Conservation (phyloP, 352 stramenopile species). For the Blastocystis sp. region DNA sequence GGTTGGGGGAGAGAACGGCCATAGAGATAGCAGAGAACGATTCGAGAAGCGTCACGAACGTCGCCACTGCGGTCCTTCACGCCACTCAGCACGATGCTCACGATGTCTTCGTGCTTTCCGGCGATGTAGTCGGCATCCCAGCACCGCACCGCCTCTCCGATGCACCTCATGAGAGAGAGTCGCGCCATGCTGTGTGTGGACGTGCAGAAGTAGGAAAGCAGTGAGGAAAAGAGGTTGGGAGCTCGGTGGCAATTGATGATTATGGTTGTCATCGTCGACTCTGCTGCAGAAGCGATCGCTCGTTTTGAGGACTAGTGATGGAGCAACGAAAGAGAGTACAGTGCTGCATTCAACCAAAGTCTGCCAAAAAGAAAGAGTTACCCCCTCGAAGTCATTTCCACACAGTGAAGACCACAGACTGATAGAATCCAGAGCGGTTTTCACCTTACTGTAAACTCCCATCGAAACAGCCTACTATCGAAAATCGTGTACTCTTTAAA, state of each 20-base stretch:
- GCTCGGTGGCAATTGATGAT: background rate
- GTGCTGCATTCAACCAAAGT: conserved; percentile 24
- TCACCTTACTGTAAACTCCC: background rate
- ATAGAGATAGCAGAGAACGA: conserved; percentile 34
- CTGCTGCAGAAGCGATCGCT: background rate
- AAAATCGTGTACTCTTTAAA: background rate
- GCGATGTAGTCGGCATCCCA: conserved; percentile 24
- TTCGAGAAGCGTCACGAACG: conserved; percentile 23
- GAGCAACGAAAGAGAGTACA: background rate
- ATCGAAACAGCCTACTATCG: background rate
- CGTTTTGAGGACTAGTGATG: background rate
- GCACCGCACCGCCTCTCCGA: conserved; percentile 24
- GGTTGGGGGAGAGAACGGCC: background rate
- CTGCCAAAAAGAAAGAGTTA: conserved; percentile 32
- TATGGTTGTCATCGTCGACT: background rate
- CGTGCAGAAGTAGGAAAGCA: conserved; percentile 46
- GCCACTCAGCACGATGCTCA: background rate
- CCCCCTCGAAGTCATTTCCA: conserved; percentile 10
- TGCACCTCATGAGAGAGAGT: conserved; percentile 9
- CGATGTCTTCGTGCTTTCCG: background rate
- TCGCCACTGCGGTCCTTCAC: conserved; percentile 31
- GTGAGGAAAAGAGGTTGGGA: background rate
- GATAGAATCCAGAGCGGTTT: conserved; percentile 44
- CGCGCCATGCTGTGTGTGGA: background rate
- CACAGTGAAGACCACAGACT: conserved; percentile 11